These are phyloP conservation scores for Hygrophila difformis DNA, from an alignment of 257 asterid genomes.

Conservation along the genomic window DNA sequence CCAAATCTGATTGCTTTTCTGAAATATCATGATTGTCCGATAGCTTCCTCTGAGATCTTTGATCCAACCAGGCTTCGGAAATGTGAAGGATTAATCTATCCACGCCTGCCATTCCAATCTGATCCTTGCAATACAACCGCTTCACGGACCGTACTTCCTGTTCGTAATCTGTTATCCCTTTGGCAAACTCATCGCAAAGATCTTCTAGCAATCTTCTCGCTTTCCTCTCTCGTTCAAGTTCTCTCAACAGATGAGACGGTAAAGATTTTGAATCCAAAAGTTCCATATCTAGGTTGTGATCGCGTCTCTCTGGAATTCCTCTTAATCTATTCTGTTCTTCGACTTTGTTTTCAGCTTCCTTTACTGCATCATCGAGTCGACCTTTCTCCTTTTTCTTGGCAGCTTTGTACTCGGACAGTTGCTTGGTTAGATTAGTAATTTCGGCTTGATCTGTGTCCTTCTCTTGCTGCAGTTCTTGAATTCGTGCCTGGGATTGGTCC, in stretches of 20 bases:
- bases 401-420: conserved; percentile 33
- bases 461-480: conserved; percentile 44
- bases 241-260: conserved; percentile 35
- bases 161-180: conserved; percentile 61
- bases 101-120: conserved; percentile 19
- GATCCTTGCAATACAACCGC: conserved; percentile 33
- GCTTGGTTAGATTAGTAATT: conserved; percentile 33
- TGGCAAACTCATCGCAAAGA: conserved; percentile 85
- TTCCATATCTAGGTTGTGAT: conserved; percentile 46
- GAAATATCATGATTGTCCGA: conserved; percentile 29
- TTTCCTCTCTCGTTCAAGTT: conserved; percentile 53
- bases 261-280: conserved; percentile 44
- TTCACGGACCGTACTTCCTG: conserved; percentile 39
- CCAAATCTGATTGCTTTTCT: conserved; percentile 47
- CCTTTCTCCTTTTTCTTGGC: conserved; percentile 31
- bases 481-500: conserved; percentile 33
- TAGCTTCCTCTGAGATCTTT: conserved; percentile 62
- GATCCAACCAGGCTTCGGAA: conserved; percentile 95
- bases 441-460: conserved; percentile 42
- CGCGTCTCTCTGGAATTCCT: conserved; percentile 45
- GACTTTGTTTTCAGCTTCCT: conserved; percentile 32
- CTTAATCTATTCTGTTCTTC: conserved; percentile 47
- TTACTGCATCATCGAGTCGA: conserved; percentile 27
- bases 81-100: conserved; percentile 68
- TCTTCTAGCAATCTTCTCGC: conserved; percentile 57